phyloP scores from a whole-genome alignment of 2,329 filamentous ascomycete species.

The Epichloe gansuensis region DNA sequence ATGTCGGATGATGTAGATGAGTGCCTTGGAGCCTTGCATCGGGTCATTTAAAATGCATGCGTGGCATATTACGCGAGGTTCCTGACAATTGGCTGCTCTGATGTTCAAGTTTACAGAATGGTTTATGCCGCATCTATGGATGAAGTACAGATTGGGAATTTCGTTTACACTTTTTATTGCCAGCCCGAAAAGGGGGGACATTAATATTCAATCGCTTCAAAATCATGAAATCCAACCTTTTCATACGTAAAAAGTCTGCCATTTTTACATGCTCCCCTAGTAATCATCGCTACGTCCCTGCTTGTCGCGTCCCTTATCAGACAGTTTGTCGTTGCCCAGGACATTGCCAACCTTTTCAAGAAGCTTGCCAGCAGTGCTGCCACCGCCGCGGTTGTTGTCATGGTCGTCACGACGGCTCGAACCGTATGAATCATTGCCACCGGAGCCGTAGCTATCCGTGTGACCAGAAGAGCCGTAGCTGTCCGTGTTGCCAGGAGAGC shows the following conservation, averaged over 20 bases:
- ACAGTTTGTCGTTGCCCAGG: slow-evolving; percentile 27
- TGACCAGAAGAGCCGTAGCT: slow-evolving; percentile 11
- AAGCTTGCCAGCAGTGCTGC: slow-evolving; percentile 41
- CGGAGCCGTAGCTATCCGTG: slow-evolving; percentile 4
- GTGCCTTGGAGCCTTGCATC: neutral
- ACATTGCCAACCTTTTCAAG: slow-evolving; percentile 44
- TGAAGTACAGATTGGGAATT: no score
- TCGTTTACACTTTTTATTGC: no score
- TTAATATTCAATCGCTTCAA: neutral
- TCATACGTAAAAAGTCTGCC: neutral
- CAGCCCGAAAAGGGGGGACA: no score
- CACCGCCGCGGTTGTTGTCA: slow-evolving; percentile 13
- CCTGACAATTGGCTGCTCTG: no score
- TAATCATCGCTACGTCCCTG: slow-evolving; percentile 15
- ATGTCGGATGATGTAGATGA: neutral
- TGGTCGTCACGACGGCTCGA: neutral
- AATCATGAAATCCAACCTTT: no score
- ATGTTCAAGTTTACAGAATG: no score
- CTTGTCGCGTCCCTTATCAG: slow-evolving; percentile 32
- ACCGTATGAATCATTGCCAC: slow-evolving; percentile 5
- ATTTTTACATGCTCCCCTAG: neutral
- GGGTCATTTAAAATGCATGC: no score
- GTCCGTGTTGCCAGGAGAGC: slow-evolving; percentile 10
- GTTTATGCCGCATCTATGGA: no score
- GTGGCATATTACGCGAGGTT: no score